Conservation (phyloP, 2,329 filamentous ascomycete genomes). For the Lasiodiplodia sp. region DNA sequence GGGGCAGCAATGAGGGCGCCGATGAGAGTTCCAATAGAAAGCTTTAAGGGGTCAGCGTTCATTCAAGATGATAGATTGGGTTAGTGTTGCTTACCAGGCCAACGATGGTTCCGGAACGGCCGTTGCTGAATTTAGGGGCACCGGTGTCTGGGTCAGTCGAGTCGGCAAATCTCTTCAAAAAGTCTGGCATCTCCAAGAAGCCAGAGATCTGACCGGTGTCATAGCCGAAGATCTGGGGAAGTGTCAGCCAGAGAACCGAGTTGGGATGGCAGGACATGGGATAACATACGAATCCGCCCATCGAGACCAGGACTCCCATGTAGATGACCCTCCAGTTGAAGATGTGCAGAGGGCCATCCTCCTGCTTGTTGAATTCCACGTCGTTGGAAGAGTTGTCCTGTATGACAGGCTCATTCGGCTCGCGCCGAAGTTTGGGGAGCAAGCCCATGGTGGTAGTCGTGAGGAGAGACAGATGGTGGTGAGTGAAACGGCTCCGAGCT, state of each 20-base stretch:
- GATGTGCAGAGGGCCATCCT: slow-evolving; percentile 15
- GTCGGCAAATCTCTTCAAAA: slow-evolving; percentile 42
- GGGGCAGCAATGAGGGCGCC: slow-evolving; percentile 68
- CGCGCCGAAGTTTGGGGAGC: slow-evolving; percentile 11
- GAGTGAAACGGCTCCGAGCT: background rate
- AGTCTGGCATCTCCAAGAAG: slow-evolving; percentile 47
- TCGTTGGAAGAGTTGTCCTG: slow-evolving; percentile 14
- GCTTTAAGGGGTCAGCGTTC: slow-evolving; percentile 39
- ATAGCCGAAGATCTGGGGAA: slow-evolving; percentile 42
- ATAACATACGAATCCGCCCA: slow-evolving; percentile 41
- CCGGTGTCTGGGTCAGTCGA: slow-evolving; percentile 36
- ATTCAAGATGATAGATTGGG: too few species aligned
- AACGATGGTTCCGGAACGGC: slow-evolving; percentile 45
- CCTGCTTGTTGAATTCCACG: slow-evolving; percentile 10
- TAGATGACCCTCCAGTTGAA: slow-evolving; percentile 30
- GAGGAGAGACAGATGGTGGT: background rate
- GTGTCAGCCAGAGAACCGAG: background rate
- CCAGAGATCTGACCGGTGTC: slow-evolving; percentile 40
- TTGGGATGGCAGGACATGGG: background rate
- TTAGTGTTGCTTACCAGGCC: slow-evolving; percentile 38
- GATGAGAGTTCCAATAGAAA: slow-evolving; percentile 72
- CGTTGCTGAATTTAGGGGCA: slow-evolving; percentile 39
- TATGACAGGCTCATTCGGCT: slow-evolving; percentile 5
- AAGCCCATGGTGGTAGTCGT: slow-evolving; percentile 7
- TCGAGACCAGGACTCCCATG: slow-evolving; percentile 45